phyloP scores from a whole-genome alignment of 192 early-diverging fungal genomes.

The Diversispora eburnea region DNA sequence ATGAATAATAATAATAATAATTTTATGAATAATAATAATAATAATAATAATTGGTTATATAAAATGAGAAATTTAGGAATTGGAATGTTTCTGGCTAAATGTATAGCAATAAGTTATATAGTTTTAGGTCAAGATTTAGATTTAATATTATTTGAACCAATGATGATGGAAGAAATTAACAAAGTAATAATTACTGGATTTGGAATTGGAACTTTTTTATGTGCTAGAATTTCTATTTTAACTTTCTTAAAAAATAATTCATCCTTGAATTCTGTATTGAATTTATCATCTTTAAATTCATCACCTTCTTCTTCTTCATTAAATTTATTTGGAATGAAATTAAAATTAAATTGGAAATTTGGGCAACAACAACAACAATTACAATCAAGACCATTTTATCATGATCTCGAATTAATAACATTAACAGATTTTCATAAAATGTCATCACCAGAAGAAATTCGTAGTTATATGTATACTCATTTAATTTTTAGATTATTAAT shows the following conservation, averaged over 20 bases:
- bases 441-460: not conserved
- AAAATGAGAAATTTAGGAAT: not conserved
- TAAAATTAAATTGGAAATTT: not conserved
- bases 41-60: not conserved
- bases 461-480: not conserved
- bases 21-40: not conserved
- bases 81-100: slow-evolving; percentile 2
- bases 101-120: not conserved
- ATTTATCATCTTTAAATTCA: too few relatives aligned
- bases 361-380: not conserved
- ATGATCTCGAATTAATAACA: not conserved
- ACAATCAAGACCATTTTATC: not conserved
- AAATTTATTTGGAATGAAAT: too few relatives aligned
- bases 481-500: not conserved
- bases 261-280: not conserved
- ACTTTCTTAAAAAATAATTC: not conserved
- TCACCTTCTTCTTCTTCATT: too few relatives aligned
- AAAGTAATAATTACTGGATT: not conserved
- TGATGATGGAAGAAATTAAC: not conserved
- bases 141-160: not conserved
- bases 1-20: too few relatives aligned
- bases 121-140: not conserved
- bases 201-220: not conserved
- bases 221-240: not conserved
- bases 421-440: not conserved